A percentile compares a stretch with the other conserved stretches of the same genome.
Evolutionary conservation across 257 asterid species (phyloP).

Genomic region (Rauvolfia tetraphylla): DNA sequence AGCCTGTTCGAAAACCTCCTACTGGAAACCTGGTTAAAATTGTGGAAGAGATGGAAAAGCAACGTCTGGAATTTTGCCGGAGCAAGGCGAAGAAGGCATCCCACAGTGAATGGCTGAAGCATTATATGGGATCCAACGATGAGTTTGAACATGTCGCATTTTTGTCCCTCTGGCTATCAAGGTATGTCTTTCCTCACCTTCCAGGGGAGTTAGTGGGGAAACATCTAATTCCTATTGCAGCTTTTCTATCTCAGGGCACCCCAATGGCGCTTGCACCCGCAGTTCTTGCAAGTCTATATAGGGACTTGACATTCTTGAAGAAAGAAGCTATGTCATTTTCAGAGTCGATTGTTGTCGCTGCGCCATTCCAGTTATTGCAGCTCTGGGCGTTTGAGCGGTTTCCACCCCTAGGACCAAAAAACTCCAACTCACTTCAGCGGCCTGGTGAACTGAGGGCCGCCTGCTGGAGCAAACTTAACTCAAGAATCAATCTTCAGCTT

Average conservation of each 20-base stretch:
- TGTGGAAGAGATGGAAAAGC: not conserved
- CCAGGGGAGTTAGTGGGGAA: not conserved
- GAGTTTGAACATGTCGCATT: slow-evolving; percentile 31
- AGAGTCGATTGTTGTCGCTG: slow-evolving; percentile 15
- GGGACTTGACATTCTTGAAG: slow-evolving; percentile 20
- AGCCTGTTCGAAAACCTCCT: slow-evolving; percentile 5
- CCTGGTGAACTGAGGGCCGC: slow-evolving; percentile 18
- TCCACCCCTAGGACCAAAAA: slow-evolving; percentile 21
- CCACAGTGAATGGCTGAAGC: slow-evolving; percentile 11
- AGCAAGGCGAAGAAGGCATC: not conserved
- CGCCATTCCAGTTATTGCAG: slow-evolving; percentile 35
- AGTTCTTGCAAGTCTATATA: slow-evolving; percentile 33
- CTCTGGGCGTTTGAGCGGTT: slow-evolving; percentile 53
- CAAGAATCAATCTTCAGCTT: slow-evolving; percentile 18
- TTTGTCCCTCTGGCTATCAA: slow-evolving; percentile 28
- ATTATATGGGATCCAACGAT: slow-evolving; percentile 9
- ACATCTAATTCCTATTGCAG: slow-evolving; percentile 27
- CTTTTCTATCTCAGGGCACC: slow-evolving; percentile 22
- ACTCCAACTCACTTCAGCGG: slow-evolving; percentile 4
- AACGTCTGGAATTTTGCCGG: not conserved
- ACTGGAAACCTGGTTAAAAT: not conserved
- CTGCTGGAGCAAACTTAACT: slow-evolving; percentile 24
- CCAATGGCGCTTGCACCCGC: slow-evolving; percentile 32
- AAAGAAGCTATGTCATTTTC: not conserved
- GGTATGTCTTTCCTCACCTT: slow-evolving; percentile 22